phyloP scores from a whole-genome alignment of 2,329 filamentous ascomycete species.

The Ophiosphaerella korrae region DNA sequence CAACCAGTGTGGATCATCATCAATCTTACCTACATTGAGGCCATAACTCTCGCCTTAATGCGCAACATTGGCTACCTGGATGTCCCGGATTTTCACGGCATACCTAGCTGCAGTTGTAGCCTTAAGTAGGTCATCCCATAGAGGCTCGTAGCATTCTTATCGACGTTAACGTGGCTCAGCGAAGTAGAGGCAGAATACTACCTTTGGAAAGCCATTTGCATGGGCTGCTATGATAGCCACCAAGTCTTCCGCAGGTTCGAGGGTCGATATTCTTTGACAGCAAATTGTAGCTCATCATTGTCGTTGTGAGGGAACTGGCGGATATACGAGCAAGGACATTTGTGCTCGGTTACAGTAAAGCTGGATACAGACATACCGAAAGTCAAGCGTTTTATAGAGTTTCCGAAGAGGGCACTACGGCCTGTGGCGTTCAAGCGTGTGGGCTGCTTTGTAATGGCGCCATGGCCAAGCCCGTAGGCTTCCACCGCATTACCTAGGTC shows the following conservation, averaged over 20 bases:
- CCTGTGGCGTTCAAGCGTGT: no score
- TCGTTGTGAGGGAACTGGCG: constrained; percentile 22
- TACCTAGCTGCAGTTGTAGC: background rate
- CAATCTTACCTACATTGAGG: constrained; percentile 14
- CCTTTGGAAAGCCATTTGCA: constrained; percentile 26
- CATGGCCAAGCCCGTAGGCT: background rate
- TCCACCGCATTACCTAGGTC: background rate
- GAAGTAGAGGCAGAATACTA: background rate
- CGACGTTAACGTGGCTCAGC: background rate
- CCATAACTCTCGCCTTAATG: constrained; percentile 22
- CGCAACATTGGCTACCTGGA: constrained; percentile 24
- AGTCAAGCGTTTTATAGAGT: background rate
- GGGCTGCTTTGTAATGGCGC: background rate
- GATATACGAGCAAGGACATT: constrained; percentile 19
- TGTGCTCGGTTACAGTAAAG: constrained; percentile 24
- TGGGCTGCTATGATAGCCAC: constrained; percentile 25
- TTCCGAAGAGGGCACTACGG: no score
- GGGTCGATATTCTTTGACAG: constrained; percentile 25
- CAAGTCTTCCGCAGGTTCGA: constrained; percentile 1
- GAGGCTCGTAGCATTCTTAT: constrained; percentile 25
- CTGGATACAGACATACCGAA: constrained; percentile 5
- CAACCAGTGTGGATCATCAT: constrained; percentile 23
- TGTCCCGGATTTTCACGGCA: constrained; percentile 11
- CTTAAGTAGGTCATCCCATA: constrained; percentile 21
- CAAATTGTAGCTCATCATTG: constrained; percentile 15